phyloP scores from a whole-genome alignment of 1,284 basidiomycete genomes.

The Mycosarcoma mackinlayi region DNA sequence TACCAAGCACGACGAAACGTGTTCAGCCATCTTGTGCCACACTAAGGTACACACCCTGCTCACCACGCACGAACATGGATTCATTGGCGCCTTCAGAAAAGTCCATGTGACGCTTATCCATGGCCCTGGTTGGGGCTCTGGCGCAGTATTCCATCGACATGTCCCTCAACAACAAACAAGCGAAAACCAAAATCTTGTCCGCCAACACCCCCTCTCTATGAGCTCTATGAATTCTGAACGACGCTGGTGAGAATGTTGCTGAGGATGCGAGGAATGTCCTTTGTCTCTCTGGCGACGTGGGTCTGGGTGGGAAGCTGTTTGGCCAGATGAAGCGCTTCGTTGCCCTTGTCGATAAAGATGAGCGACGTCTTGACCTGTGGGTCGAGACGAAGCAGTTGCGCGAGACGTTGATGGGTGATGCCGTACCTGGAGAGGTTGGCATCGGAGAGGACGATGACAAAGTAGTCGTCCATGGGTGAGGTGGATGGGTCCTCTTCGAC shows the following conservation, averaged over 20 bases:
- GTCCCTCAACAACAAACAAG: too few relatives aligned
- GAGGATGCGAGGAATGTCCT: slow-evolving; percentile 59
- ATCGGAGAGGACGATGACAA: slow-evolving; percentile 69
- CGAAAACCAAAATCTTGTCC: too few relatives aligned
- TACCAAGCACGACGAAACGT: too few relatives aligned
- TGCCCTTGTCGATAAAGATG: slow-evolving; percentile 65
- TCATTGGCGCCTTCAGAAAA: too few relatives aligned
- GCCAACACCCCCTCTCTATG: too few relatives aligned
- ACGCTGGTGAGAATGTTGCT: slow-evolving; percentile 62
- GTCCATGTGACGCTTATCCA: too few relatives aligned
- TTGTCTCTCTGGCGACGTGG: slow-evolving; percentile 58
- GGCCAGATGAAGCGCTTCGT: slow-evolving; percentile 51
- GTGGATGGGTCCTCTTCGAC: slow-evolving; percentile 24
- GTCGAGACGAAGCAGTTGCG: slow-evolving; percentile 47
- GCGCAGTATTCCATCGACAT: too few relatives aligned
- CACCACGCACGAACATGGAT: too few relatives aligned
- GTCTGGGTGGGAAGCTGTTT: slow-evolving; percentile 59
- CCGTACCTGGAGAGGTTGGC: slow-evolving; percentile 68
- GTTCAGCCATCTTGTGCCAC: too few relatives aligned
- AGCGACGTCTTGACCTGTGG: slow-evolving; percentile 63
- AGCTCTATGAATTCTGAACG: slow-evolving; percentile 42
- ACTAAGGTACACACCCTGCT: too few relatives aligned
- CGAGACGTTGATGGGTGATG: slow-evolving; percentile 60
- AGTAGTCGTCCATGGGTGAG: slow-evolving; percentile 67
- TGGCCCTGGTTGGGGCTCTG: too few relatives aligned